Evolutionary conservation across 2,329 filamentous ascomycete genomes (phyloP), one percentile per base, ranked within the genome.

Genomic region (Microsporum audouinii): DNA sequence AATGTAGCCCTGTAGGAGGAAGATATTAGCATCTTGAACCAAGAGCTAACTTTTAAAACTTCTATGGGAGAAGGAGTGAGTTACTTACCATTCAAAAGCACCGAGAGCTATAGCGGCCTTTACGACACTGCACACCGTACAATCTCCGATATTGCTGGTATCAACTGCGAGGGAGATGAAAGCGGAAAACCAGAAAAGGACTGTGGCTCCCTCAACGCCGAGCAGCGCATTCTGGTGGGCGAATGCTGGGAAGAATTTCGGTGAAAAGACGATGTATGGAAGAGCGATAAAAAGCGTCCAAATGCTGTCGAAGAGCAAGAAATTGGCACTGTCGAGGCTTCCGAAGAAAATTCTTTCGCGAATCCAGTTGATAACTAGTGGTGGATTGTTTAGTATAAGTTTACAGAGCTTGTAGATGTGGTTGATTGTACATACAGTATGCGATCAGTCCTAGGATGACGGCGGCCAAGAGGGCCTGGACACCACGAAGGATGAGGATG

Each of bases 151-250:
- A 14, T 82, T 79, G 59, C 82, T 82, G 61, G 90, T 74, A 60
- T 79, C 79, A 23, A 84, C 86, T 0, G 87, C 89, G 8, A 91
- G 74, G 0, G 89, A 89, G 66, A 95, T 85, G 68, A 90, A 88
- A 5, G 89, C 90, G 0, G 87, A 86, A 70, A 96, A 94, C 91
- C 91, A 96, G 78, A 95, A 95, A 61, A 95, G 79, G 76, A 87
- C 86, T 7, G 89, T 94, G 29, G 94, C 66, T 55, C 78, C 78
- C 69, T 95, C 88, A 36, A 89, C 78, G 1, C 69, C 84, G 17
- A 91, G 77, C 14, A 90, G 82, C 51, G 80, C 83, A 58, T 84
- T 82, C 59, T 80, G 82, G 72, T 89, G 84, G 67, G 85, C 85
- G 8, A 84, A 68, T 29, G 77, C 76, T 2, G 82, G 78, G 67